Evolutionary conservation across 129 eudicot species (phyloP).

Genomic region (Helichrysum umbraculigerum): DNA sequence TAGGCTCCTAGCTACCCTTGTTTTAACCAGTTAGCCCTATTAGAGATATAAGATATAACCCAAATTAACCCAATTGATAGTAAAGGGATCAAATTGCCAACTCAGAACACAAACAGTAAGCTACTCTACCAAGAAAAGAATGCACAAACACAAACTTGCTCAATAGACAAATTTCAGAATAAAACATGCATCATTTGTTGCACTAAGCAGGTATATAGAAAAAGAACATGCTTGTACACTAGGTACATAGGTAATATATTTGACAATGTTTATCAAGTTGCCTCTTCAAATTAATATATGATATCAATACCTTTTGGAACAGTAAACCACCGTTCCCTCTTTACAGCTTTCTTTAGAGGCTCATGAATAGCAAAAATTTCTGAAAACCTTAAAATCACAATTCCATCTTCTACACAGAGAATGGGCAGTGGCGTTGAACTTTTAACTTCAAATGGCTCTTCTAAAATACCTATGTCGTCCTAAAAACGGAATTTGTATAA

Average conservation of each 20-base stretch:
- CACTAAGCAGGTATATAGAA: not conserved
- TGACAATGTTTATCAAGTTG: conserved; percentile 14
- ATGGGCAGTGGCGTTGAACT: conserved; percentile 70
- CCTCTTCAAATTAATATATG: conserved; percentile 6
- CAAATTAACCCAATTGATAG: not conserved
- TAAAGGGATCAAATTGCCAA: not conserved
- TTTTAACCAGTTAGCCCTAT: not conserved
- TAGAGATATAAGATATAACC: not conserved
- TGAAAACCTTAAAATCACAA: conserved; percentile 70
- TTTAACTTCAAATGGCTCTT: conserved; percentile 40
- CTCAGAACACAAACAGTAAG: not conserved
- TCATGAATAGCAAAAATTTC: conserved; percentile 87
- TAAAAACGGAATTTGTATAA: conserved; percentile 26
- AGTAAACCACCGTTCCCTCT: conserved; percentile 61
- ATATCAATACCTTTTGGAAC: conserved; percentile 64
- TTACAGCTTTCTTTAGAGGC: conserved; percentile 64
- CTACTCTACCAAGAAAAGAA: not conserved
- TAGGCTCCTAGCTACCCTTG: not conserved
- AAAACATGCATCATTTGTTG: not conserved
- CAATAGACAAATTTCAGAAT: not conserved
- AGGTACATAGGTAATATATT: not conserved
- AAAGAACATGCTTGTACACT: not conserved
- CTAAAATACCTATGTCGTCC: conserved; percentile 52
- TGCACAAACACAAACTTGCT: conserved; percentile 20
- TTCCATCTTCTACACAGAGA: conserved; percentile 82